Evolutionary conservation across 768 basidiomycete species (phyloP).

Genomic region (Boletus reticuloceps): DNA sequence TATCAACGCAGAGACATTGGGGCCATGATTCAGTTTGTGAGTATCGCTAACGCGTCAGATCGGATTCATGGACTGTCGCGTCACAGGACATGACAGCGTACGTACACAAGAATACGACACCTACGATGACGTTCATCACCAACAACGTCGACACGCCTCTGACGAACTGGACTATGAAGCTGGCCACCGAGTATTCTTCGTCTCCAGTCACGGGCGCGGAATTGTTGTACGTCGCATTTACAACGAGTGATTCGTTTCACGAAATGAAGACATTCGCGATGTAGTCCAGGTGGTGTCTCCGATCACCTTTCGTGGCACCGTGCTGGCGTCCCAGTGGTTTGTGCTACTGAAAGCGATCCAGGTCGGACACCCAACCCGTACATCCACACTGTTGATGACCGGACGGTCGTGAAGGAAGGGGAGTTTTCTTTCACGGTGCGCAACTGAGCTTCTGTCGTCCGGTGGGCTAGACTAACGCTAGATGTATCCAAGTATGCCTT

Average conservation of each 20-base stretch:
- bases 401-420: slow-evolving; percentile 23
- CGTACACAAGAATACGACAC: slow-evolving; percentile 9
- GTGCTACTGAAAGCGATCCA: slow-evolving; percentile 44
- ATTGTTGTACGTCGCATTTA: slow-evolving; percentile 29
- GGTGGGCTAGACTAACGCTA: too few relatives aligned
- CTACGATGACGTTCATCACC: not conserved
- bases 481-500: slow-evolving; percentile 35
- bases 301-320: slow-evolving; percentile 49
- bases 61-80: too few relatives aligned
- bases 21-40: too few relatives aligned
- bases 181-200: slow-evolving; percentile 31
- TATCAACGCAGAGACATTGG: too few relatives aligned
- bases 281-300: slow-evolving; percentile 38
- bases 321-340: slow-evolving; percentile 38
- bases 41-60: too few relatives aligned
- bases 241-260: too few relatives aligned
- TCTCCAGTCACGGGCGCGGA: slow-evolving; percentile 13
- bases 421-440: slow-evolving; percentile 43
- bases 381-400: slow-evolving; percentile 35
- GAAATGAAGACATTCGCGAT: too few relatives aligned
- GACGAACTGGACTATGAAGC: slow-evolving; percentile 35
- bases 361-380: slow-evolving; percentile 41
- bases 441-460: not conserved
- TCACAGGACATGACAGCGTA: slow-evolving; percentile 11
- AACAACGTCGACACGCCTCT: slow-evolving; percentile 42